Evolutionary conservation across 495 filamentous ascomycete genomes (phyloP), one percentile per base, ranked within the genome.

Genomic region (Rhypophila decipiens): DNA sequence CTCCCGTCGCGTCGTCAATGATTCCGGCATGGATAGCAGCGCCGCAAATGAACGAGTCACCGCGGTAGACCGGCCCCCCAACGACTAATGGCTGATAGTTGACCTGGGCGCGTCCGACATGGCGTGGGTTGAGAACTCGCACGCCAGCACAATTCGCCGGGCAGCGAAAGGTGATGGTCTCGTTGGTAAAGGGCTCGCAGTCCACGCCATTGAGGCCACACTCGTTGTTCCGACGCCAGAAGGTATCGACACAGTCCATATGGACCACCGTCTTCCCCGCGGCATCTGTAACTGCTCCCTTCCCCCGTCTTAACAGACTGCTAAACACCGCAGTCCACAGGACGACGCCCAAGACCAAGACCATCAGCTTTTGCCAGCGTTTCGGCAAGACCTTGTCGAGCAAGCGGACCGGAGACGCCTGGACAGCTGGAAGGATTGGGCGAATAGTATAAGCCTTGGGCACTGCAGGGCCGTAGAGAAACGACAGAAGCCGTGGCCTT

Each of bases 11-110:
- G 50, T 88, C 77, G 21, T 76, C 76, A 42, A 89, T 77, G 33
- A 86, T 57, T 8, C 88, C 87, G 0, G 84, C 75, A 59, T 95
- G 88, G 31, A 95, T 84, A 5, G 88, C 88, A 10, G 87, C 71
- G 38, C 82, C 80, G 59, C 88, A 95, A 46, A 93, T 79, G 54
- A 88, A 88, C 17, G 87, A 91, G 57, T 95, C 88, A 2, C 83
- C 83, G 2, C 88, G 78, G 57, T 93, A 94, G 8, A 35, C 61
- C 1, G 83, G 80, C 0, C 86, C 87, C 15, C 88, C 88, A 19
- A 94, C 75, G 0, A 94, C 84, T 35, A 88, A 71, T 0, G 79
- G 75, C 46, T 68, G 66, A 57, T 88, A 90, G 42, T 77, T 75
- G 48, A 87, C 67, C n/a, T 84, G 78, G 53, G 82, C 69, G n/a